Evolutionary conservation across 2,329 filamentous ascomycete species (phyloP).

Genomic region (Monosporascus sp.): DNA sequence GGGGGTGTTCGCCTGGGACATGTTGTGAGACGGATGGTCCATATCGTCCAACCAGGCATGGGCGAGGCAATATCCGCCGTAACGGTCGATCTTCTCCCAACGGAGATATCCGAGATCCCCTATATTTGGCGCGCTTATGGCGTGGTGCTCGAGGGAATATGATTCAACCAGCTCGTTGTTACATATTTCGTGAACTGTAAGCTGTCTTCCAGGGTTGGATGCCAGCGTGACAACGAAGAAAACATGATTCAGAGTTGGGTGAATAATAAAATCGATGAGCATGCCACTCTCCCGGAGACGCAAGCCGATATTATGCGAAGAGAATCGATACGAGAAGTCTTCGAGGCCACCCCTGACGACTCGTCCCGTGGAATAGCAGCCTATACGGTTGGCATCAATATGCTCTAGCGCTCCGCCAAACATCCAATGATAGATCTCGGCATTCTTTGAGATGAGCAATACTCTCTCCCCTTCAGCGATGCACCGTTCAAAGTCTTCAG

Average conservation of each 20-base stretch:
- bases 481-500: slow-evolving; percentile 20
- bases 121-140: slow-evolving; percentile 11
- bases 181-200: slow-evolving; percentile 22
- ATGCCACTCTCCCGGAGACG: slow-evolving; percentile 12
- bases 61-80: slow-evolving; percentile 25
- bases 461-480: slow-evolving; percentile 22
- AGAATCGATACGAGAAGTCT: slow-evolving; percentile 2
- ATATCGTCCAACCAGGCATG: slow-evolving; percentile 15
- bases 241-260: slow-evolving; percentile 13
- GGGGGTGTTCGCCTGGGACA: slow-evolving; percentile 1
- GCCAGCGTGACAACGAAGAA: slow-evolving; percentile 24
- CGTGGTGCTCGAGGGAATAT: slow-evolving; percentile 14
- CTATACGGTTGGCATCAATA: slow-evolving; percentile 9
- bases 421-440: slow-evolving; percentile 22
- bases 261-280: slow-evolving; percentile 26
- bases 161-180: slow-evolving; percentile 14
- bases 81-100: slow-evolving; percentile 26
- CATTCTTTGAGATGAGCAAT: slow-evolving; percentile 18
- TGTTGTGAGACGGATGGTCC: background rate
- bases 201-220: slow-evolving; percentile 6
- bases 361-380: slow-evolving; percentile 13
- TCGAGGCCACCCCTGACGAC: slow-evolving; percentile 13
- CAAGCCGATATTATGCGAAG: slow-evolving; percentile 14
- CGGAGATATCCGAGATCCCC: slow-evolving; percentile 15
- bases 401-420: slow-evolving; percentile 15